These are phyloP conservation scores for Hemileia vastatrix DNA, from an alignment of 1,284 basidiomycete species.

Conservation along the genomic window DNA sequence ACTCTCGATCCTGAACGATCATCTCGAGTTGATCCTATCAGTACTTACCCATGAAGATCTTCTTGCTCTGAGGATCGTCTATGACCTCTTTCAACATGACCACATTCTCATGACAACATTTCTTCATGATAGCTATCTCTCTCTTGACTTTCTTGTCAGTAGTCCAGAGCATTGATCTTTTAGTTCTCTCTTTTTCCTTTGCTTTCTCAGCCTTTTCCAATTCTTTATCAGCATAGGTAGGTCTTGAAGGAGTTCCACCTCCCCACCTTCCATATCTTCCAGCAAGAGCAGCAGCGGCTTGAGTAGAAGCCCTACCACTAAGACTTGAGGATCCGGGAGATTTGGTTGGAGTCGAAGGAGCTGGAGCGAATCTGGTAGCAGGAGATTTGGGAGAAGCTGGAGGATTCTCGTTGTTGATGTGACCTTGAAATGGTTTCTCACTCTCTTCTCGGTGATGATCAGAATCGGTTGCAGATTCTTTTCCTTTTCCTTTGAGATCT, in stretches of 20 bases:
- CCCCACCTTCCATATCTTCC: constrained; percentile 84
- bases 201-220: constrained; percentile 18
- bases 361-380: constrained; percentile 12
- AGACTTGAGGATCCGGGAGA: not conserved
- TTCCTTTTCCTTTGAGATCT: constrained; percentile 50
- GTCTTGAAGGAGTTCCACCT: constrained; percentile 14
- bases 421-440: constrained; percentile 76
- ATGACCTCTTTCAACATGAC: constrained; percentile 10
- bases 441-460: constrained; percentile 97
- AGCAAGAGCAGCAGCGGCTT: constrained; percentile 57
- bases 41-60: constrained; percentile 79
- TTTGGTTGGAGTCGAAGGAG: not conserved
- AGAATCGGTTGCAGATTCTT: constrained; percentile 84
- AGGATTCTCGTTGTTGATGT: constrained; percentile 45
- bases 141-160: constrained; percentile 46
- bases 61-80: constrained; percentile 58
- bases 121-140: constrained; percentile 17
- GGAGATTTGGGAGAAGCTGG: not conserved
- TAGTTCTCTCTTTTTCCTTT: constrained; percentile 32
- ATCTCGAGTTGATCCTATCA: constrained; percentile 23
- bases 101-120: constrained; percentile 4
- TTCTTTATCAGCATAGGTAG: constrained; percentile 26
- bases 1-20: constrained; percentile 6
- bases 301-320: not conserved
- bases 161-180: constrained; percentile 34